Evolutionary conservation across 2,329 filamentous ascomycete species (phyloP), one percentile per base, ranked within the genome.

Genomic region (Hypoxylon sp.): DNA sequence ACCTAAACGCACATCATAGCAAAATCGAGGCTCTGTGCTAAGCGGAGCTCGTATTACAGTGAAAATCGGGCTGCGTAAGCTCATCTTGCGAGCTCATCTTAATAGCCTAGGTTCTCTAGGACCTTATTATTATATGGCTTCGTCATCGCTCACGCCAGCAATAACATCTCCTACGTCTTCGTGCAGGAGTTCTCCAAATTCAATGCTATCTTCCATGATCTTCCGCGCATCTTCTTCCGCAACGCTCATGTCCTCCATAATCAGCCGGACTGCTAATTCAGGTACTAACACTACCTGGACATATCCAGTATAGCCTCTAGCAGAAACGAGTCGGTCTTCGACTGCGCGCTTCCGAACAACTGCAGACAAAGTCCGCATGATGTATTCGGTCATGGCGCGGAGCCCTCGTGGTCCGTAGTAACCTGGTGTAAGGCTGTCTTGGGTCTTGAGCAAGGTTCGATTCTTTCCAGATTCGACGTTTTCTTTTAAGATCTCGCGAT

Each of bases 381-480:
- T 86, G 60, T 86, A 86, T 73, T 93, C 90, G 48, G 89, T 91
- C 86, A 97, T 93, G 56, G 86, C 80, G 52, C 87, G 87, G 56
- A 91, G 84, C 1, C 94, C 94, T 19, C 90, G 87, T 2, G 90
- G 86, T 1, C 94, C 94, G 79, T 97, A 97, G 79, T 97, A 97
- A 0, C 94, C 94, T 9, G 92, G 91, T 2, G 87, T 89, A 30
- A 91, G 83, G 60, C 83, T 85, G 52, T 85, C 83, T 28, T 87
- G 81, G 55, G 84, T 88, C 65, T 87, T 85, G 56, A 87, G 82
- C 61, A 92, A 81, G 25, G 86, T 90, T 57, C 87, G 84, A 30
- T 86, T 87, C 74, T 86, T 84, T 11, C 90, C 90, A 1, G 82
- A 79, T 60, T 84, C 83, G 46, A 92, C 82, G 11, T 82, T 85